Percentiles rank a stretch among this genome's conserved stretches.
Conservation (phyloP, 2,329 filamentous ascomycete species). For the Daldinia eschscholtzii region DNA sequence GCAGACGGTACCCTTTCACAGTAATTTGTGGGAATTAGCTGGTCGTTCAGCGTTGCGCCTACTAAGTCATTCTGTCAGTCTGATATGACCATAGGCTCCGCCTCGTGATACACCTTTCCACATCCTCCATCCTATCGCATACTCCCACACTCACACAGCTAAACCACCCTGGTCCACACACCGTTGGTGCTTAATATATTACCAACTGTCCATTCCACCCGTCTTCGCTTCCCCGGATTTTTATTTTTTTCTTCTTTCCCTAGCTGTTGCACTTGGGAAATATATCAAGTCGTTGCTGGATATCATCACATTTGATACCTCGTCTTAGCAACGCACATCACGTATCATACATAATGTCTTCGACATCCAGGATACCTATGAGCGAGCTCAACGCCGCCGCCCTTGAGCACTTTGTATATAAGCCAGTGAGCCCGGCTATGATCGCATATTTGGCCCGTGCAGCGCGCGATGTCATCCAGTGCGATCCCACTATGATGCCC, state of each 20-base stretch:
- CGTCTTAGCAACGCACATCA: conserved; percentile 35
- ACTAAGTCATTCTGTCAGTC: conserved; percentile 35
- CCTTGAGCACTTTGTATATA: conserved; percentile 84
- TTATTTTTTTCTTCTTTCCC: conserved; percentile 21
- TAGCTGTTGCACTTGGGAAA: conserved; percentile 31
- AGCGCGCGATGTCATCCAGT: conserved; percentile 82
- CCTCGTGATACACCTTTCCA: conserved; percentile 51
- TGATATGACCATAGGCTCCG: conserved; percentile 50
- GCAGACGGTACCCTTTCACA: conserved; percentile 45
- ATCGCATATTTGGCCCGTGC: conserved; percentile 80
- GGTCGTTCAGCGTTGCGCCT: conserved; percentile 45
- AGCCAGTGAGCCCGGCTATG: conserved; percentile 81
- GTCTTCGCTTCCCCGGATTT: conserved; percentile 46
- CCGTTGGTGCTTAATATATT: conserved; percentile 48
- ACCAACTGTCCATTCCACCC: conserved; percentile 45
- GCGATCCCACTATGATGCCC: conserved; percentile 73
- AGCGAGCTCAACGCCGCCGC: conserved; percentile 77
- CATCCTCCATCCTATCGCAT: conserved; percentile 40
- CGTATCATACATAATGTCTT: conserved; percentile 59
- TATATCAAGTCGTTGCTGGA: conserved; percentile 22
- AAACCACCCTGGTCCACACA: conserved; percentile 9
- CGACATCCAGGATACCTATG: conserved; percentile 60
- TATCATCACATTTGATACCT: conserved; percentile 23
- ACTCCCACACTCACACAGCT: conserved; percentile 23
- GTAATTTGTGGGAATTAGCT: conserved; percentile 36